Conservation (phyloP, 345 rosid genomes). For the Luvunga scandens region DNA sequence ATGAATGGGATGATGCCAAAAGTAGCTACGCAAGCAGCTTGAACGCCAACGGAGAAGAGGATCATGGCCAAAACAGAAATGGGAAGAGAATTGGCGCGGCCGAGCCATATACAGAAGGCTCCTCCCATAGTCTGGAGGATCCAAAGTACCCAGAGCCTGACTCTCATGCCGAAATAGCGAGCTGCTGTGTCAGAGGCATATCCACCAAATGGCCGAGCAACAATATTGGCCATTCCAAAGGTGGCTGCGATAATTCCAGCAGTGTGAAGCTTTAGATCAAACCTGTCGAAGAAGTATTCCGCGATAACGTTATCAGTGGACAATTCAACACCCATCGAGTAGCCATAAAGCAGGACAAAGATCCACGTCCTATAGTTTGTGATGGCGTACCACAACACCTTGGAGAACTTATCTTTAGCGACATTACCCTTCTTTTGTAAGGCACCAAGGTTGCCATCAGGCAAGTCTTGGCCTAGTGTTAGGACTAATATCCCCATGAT, state of each 20-base stretch:
- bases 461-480: conserved; percentile 87
- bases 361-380: conserved; percentile 91
- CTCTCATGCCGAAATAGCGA: conserved; percentile 68
- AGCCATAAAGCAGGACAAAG: conserved; percentile 80
- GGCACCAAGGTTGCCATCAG: conserved; percentile 72
- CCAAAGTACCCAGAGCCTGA: conserved; percentile 76
- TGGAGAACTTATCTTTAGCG: conserved; percentile 72
- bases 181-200: conserved; percentile 62
- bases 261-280: conserved; percentile 64
- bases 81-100: conserved; percentile 65
- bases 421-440: conserved; percentile 74
- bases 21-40: conserved; percentile 86
- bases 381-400: conserved; percentile 79
- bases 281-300: conserved; percentile 80
- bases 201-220: conserved; percentile 81
- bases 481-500: conserved; percentile 73
- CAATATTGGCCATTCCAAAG: conserved; percentile 78
- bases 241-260: conserved; percentile 77
- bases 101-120: conserved; percentile 73
- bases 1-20: conserved; percentile 78
- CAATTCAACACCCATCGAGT: conserved; percentile 86
- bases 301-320: conserved; percentile 78
- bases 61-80: conserved; percentile 66
- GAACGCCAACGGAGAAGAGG: conserved; percentile 67
- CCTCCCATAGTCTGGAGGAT: conserved; percentile 72